A percentile compares a stretch with the other conserved stretches of the same genome.
Evolutionary conservation across 140 eudicot genomes (phyloP).

Genomic region (Cichorium intybus): DNA sequence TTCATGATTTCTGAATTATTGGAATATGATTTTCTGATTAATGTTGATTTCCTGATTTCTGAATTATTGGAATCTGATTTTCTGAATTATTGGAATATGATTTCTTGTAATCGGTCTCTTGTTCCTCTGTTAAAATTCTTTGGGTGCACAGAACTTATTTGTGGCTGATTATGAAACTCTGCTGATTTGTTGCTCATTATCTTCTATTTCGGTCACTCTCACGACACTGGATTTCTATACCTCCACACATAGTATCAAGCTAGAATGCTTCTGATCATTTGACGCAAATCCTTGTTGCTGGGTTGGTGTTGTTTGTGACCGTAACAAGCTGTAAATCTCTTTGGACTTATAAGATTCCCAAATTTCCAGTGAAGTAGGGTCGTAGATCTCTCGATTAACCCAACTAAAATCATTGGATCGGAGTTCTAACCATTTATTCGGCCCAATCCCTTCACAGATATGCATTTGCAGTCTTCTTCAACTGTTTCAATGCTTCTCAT

Average conservation of each 20-base stretch:
- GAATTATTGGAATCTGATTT: too few species aligned
- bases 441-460: constrained; percentile 45
- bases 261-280: constrained; percentile 75
- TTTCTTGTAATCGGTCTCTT: too few species aligned
- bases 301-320: constrained; percentile 61
- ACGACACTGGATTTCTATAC: constrained; percentile 47
- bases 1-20: too few species aligned
- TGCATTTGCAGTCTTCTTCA: constrained; percentile 47
- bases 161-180: too few species aligned
- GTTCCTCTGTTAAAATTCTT: too few species aligned
- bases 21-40: too few species aligned
- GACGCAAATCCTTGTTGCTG: constrained; percentile 70
- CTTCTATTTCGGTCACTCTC: too few species aligned
- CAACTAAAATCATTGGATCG: constrained; percentile 42
- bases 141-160: too few species aligned
- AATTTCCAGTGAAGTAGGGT: constrained; percentile 59
- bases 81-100: too few species aligned
- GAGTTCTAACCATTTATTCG: constrained; percentile 41
- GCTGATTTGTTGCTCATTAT: too few species aligned
- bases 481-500: too few species aligned
- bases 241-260: constrained; percentile 40
- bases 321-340: constrained; percentile 25
- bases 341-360: constrained; percentile 38
- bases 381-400: constrained; percentile 51
- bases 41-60: too few species aligned